A percentile compares a stretch with the other conserved stretches of the same genome.
These are phyloP conservation scores for Porodaedalea pini DNA, from an alignment of 1,284 basidiomycete species.

Conservation along the genomic window DNA sequence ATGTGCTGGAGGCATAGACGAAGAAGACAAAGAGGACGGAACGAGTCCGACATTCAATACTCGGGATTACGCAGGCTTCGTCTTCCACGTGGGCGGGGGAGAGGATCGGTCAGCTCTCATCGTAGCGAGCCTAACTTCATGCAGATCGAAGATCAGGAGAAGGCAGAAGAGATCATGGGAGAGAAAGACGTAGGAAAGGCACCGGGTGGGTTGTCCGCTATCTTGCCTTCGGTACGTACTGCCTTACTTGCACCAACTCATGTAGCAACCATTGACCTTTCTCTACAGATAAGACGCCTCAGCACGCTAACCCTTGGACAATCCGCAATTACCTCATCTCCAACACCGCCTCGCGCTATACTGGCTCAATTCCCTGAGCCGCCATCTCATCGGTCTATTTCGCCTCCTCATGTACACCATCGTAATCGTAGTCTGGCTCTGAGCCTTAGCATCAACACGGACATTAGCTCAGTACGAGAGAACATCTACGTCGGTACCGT, in stretches of 20 bases:
- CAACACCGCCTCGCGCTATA: background rate
- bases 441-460: conserved; percentile 15
- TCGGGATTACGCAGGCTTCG: background rate
- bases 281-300: background rate
- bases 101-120: too few relatives aligned
- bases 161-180: background rate
- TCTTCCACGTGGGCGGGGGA: background rate
- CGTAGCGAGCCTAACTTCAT: background rate
- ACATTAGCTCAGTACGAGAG: background rate
- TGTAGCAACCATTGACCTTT: background rate
- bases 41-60: background rate
- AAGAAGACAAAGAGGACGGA: background rate
- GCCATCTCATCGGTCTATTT: background rate
- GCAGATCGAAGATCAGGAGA: background rate
- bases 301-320: conserved; percentile 5
- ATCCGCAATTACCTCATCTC: background rate
- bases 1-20: background rate
- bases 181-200: background rate
- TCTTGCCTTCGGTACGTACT: conserved; percentile 9
- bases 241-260: background rate
- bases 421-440: conserved; percentile 7
- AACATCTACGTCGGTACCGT: background rate
- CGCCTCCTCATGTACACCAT: background rate
- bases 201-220: background rate
- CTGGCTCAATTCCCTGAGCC: background rate